A percentile compares a stretch with the other conserved stretches of the same genome.
Evolutionary conservation across 768 basidiomycete genomes (phyloP).

Genomic region (Suillus luteus): DNA sequence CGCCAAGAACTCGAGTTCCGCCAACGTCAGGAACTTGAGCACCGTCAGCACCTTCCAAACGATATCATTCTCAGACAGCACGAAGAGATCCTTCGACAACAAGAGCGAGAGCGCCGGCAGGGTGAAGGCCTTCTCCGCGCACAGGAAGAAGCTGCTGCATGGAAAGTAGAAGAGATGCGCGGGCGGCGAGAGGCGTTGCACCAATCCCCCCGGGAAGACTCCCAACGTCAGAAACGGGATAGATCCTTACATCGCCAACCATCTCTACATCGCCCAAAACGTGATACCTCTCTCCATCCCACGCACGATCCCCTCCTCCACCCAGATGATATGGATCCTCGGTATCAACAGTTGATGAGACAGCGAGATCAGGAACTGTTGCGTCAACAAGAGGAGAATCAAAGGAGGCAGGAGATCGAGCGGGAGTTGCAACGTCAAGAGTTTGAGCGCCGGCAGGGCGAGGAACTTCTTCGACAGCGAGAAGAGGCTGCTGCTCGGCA

Average conservation of each 20-base stretch:
- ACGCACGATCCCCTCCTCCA: conserved; percentile 1
- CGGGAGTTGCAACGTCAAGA: conserved; percentile 5
- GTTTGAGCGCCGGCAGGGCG: conserved; percentile 1
- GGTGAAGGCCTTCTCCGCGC: background rate
- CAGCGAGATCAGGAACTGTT: background rate
- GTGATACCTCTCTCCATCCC: background rate
- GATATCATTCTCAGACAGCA: conserved; percentile 1
- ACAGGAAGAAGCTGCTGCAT: background rate
- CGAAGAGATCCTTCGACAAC: background rate
- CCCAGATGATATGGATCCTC: background rate
- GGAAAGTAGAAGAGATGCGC: conserved; percentile 1
- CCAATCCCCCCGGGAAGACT: background rate
- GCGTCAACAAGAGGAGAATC: background rate
- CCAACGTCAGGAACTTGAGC: conserved; percentile 1
- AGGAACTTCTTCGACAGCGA: conserved; percentile 1
- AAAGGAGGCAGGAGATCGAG: background rate
- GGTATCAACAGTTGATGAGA: conserved; percentile 1
- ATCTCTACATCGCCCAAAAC: background rate
- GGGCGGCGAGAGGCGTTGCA: background rate
- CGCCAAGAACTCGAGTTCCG: conserved; percentile 3
- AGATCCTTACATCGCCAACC: background rate
- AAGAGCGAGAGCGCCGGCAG: conserved; percentile 2
- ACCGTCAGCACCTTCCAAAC: background rate
- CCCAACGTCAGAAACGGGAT: background rate
- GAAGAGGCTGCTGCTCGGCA: conserved; percentile 1